Evolutionary conservation across 1,139 yeast genomes (phyloP).

Genomic region (Taiozyma sp.): DNA sequence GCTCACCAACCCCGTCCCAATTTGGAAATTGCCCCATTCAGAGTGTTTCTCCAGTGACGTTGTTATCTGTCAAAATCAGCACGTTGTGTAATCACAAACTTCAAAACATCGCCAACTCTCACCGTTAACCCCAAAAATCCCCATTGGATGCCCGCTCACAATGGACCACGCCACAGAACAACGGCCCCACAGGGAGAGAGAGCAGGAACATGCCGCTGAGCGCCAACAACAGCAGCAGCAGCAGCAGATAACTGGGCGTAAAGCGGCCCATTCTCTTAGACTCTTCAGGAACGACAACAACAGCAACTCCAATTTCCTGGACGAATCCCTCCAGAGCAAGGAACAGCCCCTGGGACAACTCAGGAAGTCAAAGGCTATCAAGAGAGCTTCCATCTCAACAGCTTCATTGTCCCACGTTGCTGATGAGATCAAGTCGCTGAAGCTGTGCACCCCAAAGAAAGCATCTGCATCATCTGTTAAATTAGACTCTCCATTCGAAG

Average conservation of each 20-base stretch:
- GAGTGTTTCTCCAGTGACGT: background rate
- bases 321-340: slow-evolving; percentile 1
- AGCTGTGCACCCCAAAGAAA: background rate
- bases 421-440: background rate
- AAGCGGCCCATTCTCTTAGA: slow-evolving; percentile 47
- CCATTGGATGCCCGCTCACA: background rate
- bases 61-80: background rate
- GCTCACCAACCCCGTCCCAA: background rate
- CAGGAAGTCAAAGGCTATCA: background rate
- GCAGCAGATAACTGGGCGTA: slow-evolving; percentile 31
- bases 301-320: slow-evolving; percentile 13
- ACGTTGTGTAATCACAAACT: background rate
- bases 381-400: background rate
- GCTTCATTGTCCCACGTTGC: background rate
- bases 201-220: background rate
- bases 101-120: background rate
- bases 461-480: background rate
- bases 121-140: background rate
- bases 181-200: background rate
- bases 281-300: slow-evolving; percentile 34
- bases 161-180: background rate
- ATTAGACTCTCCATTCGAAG: background rate
- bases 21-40: background rate
- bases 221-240: slow-evolving; percentile 1
- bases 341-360: background rate